Base-by-base conservation (phyloP, 257 asterid species). In the Gentiana macrophylla region DNA sequence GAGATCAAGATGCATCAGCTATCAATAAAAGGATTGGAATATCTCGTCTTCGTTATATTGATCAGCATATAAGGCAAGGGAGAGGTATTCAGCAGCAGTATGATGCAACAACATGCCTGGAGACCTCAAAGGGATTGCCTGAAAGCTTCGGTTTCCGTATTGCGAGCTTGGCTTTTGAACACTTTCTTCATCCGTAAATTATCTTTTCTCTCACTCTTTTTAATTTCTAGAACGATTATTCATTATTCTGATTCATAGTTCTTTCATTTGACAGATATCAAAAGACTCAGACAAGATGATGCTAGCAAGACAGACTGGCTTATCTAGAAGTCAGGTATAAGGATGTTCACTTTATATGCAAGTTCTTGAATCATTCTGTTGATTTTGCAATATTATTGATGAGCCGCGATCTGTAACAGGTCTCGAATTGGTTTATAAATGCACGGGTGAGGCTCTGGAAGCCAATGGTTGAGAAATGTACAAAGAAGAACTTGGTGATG, bases 381-480 rank as follows among this genome's bases (percentile, higher is more conserved):
- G 8, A 41, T 57, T 52, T 38, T 35, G 35, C 60, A 45, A 15
- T 38, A 5, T 41, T 41, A 4, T 41, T 41, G 46, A 41, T 41
- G 46, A 1, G 46, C n/a, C n/a, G 46, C 46, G 46, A 1, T 50
- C 34, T 65, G 61, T 7, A 38, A 52, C 70, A 90, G 98, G 98
- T 86, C 59, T 90, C 96, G 59, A 90, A 90, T 79, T 86, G 98
- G 98, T 90, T 90, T 74, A 89, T 89, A 73, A 89, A 89, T 55
- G 97, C 97, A 10, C 68, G 94, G 50, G 95, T 89, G 49, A 88
- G 98, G 3, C 94, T 90, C 2, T 90, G 96, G 98, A 90, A 90
- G 74, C 96, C 98, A 35, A 86, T 90, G 98, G 94, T 90, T 13
- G 98, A 86, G 68, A 95, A 57, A 90, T 90, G 91, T 86, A 90